Evolutionary conservation across 148 eudicot genomes (phyloP).

Genomic region (Rhododendron vialii): DNA sequence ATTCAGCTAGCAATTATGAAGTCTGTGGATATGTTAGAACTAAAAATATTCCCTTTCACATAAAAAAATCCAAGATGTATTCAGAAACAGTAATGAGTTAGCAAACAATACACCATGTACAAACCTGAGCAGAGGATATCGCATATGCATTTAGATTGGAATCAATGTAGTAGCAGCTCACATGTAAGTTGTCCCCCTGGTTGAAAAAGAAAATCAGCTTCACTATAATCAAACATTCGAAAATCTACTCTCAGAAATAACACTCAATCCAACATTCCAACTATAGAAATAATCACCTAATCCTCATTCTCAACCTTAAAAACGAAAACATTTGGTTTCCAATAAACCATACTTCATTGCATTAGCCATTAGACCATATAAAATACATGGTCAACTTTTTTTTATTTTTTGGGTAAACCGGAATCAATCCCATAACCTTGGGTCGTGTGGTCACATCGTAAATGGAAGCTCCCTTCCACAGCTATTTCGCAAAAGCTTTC

Average conservation of each 20-base stretch:
- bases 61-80: neutral
- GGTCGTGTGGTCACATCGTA: neutral
- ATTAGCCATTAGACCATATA: neutral
- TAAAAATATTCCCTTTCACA: neutral
- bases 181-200: conserved; percentile 71
- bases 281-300: neutral
- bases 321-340: neutral
- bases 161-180: conserved; percentile 89
- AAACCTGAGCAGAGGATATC: conserved; percentile 85
- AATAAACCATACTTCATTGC: neutral
- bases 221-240: neutral
- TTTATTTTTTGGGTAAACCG: neutral
- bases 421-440: neutral
- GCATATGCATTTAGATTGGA: conserved; percentile 68
- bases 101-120: neutral
- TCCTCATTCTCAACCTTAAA: neutral
- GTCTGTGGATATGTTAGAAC: neutral
- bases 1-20: neutral
- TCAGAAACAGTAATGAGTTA: neutral
- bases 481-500: neutral
- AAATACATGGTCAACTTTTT: neutral
- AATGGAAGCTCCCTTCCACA: neutral
- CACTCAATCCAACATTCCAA: neutral
- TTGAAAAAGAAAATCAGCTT: neutral
- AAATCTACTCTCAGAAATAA: neutral